phyloP scores from a whole-genome alignment of 1,139 yeast species.

The Saccharomyces hybrid region DNA sequence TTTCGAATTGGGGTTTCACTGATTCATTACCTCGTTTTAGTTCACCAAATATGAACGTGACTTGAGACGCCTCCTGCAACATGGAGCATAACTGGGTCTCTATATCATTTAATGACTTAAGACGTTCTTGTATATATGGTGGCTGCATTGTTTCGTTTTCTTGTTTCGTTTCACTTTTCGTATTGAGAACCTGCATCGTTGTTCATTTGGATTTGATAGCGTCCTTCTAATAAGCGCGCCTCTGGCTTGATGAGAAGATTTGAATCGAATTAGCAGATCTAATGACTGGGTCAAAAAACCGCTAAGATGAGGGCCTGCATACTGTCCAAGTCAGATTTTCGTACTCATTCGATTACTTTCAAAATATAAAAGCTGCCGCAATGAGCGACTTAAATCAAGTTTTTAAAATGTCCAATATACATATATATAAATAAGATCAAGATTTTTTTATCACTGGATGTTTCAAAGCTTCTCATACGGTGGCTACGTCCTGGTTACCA shows the following conservation, averaged over 20 bases:
- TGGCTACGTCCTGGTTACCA: background rate
- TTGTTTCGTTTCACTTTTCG: background rate
- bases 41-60: constrained; percentile 32
- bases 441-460: no score
- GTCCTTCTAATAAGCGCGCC: background rate
- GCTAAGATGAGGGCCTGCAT: background rate
- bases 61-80: constrained; percentile 35
- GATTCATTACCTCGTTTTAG: constrained; percentile 26
- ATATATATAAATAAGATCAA: background rate
- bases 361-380: background rate
- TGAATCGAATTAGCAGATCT: background rate
- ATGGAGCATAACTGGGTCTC: constrained; percentile 36
- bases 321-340: background rate
- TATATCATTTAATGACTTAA: constrained; percentile 34
- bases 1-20: constrained; percentile 25
- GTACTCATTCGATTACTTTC: background rate
- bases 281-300: background rate
- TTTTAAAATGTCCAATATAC: background rate
- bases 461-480: background rate
- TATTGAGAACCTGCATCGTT: background rate
- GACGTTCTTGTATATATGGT: constrained; percentile 34
- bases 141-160: constrained; percentile 21
- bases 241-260: background rate
- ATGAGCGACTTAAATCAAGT: background rate
- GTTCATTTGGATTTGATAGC: background rate